Percentiles rank a stretch among this genome's conserved stretches.
These are phyloP conservation scores for Coccomyxa sp. DNA, from an alignment of 139 green algal species.

Conservation along the genomic window DNA sequence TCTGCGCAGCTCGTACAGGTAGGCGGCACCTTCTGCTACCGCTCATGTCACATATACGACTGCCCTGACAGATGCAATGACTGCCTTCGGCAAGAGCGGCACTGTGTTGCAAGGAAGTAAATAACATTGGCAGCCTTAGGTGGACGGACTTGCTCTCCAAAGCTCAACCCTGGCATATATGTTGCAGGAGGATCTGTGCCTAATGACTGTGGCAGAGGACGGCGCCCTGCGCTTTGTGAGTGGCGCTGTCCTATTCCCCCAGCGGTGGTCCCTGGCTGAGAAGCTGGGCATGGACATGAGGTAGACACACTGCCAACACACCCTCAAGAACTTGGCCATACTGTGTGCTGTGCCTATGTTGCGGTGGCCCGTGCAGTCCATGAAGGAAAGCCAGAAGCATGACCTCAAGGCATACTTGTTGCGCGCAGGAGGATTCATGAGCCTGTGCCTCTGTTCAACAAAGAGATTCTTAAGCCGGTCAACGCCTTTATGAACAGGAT, in stretches of 20 bases:
- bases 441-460: conserved; percentile 15
- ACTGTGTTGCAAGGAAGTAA: too few species aligned
- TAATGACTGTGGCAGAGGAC: conserved; percentile 2
- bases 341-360: too few species aligned
- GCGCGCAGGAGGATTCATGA: conserved; percentile 8
- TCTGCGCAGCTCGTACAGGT: conserved; percentile 15
- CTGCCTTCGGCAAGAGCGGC: too few species aligned
- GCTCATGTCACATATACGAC: too few species aligned
- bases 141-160: not conserved
- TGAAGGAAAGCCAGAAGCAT: too few species aligned
- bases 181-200: conserved; percentile 23
- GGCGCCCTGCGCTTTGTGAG: not conserved
- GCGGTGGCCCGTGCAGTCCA: too few species aligned
- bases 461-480: conserved; percentile 6
- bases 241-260: conserved; percentile 14
- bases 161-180: not conserved
- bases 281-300: conserved; percentile 25
- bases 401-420: too few species aligned
- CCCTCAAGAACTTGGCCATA: too few species aligned
- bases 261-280: conserved; percentile 18
- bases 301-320: too few species aligned
- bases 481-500: conserved; percentile 16
- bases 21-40: too few species aligned
- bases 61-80: too few species aligned
- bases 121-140: not conserved